These are phyloP conservation scores for Penicillium odoratum DNA, from an alignment of 495 filamentous ascomycete genomes.

Conservation along the genomic window DNA sequence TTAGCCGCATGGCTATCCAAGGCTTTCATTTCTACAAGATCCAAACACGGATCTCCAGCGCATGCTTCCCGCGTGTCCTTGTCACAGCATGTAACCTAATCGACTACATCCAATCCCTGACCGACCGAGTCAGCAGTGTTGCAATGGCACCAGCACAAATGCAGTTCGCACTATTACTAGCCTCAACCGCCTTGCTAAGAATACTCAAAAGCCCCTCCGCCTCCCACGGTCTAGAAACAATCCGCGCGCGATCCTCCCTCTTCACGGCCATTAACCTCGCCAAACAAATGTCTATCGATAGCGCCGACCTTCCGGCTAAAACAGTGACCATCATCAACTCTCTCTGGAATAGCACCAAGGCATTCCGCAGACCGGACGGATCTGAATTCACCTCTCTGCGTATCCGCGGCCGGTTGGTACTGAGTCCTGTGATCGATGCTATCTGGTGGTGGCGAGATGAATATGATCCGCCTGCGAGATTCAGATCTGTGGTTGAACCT, in stretches of 20 bases:
- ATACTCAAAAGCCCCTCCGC: conserved; percentile 38
- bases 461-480: conserved; percentile 35
- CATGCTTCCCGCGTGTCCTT: conserved; percentile 35
- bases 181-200: conserved; percentile 37
- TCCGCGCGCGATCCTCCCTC: conserved; percentile 31
- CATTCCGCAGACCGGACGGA: conserved; percentile 45
- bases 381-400: conserved; percentile 37
- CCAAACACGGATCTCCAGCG: conserved; percentile 28
- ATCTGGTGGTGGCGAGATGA: conserved; percentile 55
- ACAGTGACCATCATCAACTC: conserved; percentile 35
- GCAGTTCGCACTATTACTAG: conserved; percentile 33
- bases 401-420: conserved; percentile 43
- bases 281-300: conserved; percentile 39
- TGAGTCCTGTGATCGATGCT: conserved; percentile 45
- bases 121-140: conserved; percentile 21
- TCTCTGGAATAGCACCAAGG: conserved; percentile 47
- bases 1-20: conserved; percentile 40
- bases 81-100: conserved; percentile 38
- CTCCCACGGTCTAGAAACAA: conserved; percentile 31
- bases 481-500: conserved; percentile 12
- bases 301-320: conserved; percentile 38
- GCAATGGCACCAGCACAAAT: conserved; percentile 35
- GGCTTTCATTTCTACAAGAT: conserved; percentile 46
- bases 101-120: conserved; percentile 29
- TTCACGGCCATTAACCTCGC: conserved; percentile 42